Evolutionary conservation across 2,329 filamentous ascomycete genomes (phyloP), one percentile per base, ranked within the genome.

Genomic region (Trichoderma asperellum): DNA sequence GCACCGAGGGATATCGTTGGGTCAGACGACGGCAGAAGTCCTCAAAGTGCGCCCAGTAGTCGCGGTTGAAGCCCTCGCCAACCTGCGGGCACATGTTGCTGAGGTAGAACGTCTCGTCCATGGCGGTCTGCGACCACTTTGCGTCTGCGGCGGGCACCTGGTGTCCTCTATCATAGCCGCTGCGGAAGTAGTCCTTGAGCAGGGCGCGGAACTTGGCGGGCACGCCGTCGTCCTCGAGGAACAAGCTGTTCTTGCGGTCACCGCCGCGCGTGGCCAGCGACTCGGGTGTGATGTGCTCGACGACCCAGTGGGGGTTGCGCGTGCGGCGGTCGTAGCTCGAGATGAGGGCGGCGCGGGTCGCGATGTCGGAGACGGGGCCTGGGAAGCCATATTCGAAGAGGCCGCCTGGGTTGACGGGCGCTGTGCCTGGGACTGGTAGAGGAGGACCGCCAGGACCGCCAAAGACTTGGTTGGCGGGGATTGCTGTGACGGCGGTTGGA

Each of bases 1-100:
- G 87, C 32, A 99, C 95, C 53, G 88, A 92, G 0, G 95, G 94
- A 78, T 97, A 99, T 66, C 84, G 86, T 58, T 84, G 82, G 0
- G 94, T 95, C 73, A 99, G 84, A 21, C 93, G 85, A 11, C 96
- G 88, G 82, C 95, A 97, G 77, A 98, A 99, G 77, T 97, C 95
- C 83, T 99, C 96, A 74, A 99, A 94, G 80, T 99, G 96, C 47
- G 96, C 92, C 96, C 96, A 99, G 87, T 99, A 99, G 83, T 99
- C 96, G 63, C 96, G 88, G 83, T 99, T 99, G 86, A 99, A 99
- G 70, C 96, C 96, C 78, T 97, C 93, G 73, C 96, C 96, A 35
- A 99, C 96, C 83, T 99, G 96, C 37, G 96, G 96, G 78, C 94
- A 97, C 94, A 99, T 99, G 83, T 99, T 99, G 78, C 87, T 91